Evolutionary conservation across 1,284 basidiomycete species (phyloP), one percentile per base, ranked within the genome.

Genomic region (Pseudozyma tsukubaensis): DNA sequence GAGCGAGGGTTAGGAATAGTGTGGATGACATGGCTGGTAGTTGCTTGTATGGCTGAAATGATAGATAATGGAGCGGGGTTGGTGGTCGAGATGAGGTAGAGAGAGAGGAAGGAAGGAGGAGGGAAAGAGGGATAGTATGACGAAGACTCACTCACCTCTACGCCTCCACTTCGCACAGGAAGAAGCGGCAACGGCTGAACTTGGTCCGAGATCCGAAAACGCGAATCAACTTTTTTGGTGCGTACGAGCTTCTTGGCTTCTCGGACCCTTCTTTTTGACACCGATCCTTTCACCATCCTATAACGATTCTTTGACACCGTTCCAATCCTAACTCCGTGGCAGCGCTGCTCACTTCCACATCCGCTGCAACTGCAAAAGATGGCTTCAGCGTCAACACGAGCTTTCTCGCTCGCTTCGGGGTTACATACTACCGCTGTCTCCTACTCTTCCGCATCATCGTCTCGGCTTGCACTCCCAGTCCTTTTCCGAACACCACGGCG

Each of bases 1-100:
- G 9, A 6, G 19, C 10, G 44, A 45, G 45, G 11, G 55, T n/a
- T 35, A 58, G 16, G 18, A 62, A 18, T 12, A 40, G 54, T 9
- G 35, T 14, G 34, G 50, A 13, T 9, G 54, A 52, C 65, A 68
- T 68, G n/a, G 18, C 51, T 66, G 37, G 4, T 56, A 14, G 19
- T 21, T 1, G 34, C 34, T 16, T 35, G n/a, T 9, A 12, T 19
- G 7, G 39, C 8, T 24, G 19, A 8, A 21, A 14, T 44, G 34
- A 18, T 14, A 29, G 50, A 16, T n/a, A 18, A 40, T 12, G 24
- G n/a, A n/a, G n/a, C n/a, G 16, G 3, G 39, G 36, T 48, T 14
- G 18, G 29, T 50, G 24, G 12, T 34, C 43, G 40, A 43, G 11
- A 34, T 19, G 50, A 50, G 9, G 37, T 13, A 32, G 50, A 18